Evolutionary conservation across 139 green algal genomes (phyloP).

Genomic region (Pleodorina starrii): DNA sequence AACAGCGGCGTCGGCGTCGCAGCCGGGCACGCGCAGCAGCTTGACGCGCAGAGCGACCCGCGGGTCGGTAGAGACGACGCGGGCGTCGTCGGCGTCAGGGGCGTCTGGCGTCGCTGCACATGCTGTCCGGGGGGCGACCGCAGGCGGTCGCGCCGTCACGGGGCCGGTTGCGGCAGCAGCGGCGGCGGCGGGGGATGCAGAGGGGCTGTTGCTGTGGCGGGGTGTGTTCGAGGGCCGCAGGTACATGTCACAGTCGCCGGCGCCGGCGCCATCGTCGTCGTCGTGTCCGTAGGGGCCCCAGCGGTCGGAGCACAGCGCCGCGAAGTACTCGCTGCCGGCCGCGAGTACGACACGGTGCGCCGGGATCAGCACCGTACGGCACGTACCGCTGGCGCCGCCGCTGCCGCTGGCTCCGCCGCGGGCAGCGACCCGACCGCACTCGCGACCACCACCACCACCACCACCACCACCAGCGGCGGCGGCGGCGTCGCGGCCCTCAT

Average conservation of each 20-base stretch:
- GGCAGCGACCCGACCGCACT: too few relatives aligned
- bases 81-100: neutral
- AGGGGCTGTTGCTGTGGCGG: neutral
- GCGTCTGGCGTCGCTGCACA: too few relatives aligned
- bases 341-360: conserved; percentile 21
- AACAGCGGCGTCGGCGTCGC: neutral
- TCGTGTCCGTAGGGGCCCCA: neutral
- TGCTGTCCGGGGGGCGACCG: too few relatives aligned
- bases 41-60: neutral
- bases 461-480: too few relatives aligned
- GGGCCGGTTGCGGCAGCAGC: too few relatives aligned
- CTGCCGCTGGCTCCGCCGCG: too few relatives aligned
- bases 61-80: neutral
- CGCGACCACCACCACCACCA: too few relatives aligned
- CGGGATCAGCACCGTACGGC: conserved; percentile 5
- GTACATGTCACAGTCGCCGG: neutral
- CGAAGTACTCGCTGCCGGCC: conserved; percentile 23
- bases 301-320: conserved; percentile 17
- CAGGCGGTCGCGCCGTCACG: too few relatives aligned
- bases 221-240: neutral
- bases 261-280: neutral
- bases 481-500: neutral
- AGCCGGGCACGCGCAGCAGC: conserved; percentile 26
- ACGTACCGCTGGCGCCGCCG: neutral
- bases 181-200: neutral